Base-by-base conservation (phyloP, 306 rosid genomes). In the Pyrus betulifolia region DNA sequence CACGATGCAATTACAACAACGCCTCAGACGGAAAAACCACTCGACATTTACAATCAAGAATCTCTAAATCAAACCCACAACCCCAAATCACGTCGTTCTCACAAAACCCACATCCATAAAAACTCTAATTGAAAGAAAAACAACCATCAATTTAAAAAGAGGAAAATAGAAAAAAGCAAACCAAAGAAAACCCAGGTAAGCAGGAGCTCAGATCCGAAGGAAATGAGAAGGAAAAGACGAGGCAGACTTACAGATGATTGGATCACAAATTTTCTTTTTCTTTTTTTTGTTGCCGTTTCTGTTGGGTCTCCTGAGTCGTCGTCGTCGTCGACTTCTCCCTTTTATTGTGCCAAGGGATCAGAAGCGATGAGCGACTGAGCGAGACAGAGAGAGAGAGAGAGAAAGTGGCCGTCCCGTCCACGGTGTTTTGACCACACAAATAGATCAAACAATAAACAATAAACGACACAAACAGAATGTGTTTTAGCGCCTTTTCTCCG, bases 121-220 rank as follows among this genome's bases (percentile, higher is more conserved):
- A 38, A 25, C 2, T 15, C 55, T 1, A 49, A 49, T 49, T 15
- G 15, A 46, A 46, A 15, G 8, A 49, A 49, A 49, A 5, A 49
- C 55, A 15, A 15, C 21, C 55, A 59, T 5, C 1, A 35, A 58
- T 5, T 2, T 1, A 35, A 35, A 35, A 42, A 12, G 1, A 35
- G 9, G 19, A 44, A 42, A 30, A 68, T 3, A 9, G 7, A 22
- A 31, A 33, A 25, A 40, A 49, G 1, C 2, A 40, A 17, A 15
- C 13, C 22, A 59, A 21, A 21, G 21, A 49, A 49, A 49, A n/a
- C 15, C 5, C 11, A 65, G 27, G 54, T 54, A 4, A 14, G 44
- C 80, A 57, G 61, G 31, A 44, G 69, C 54, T 38, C 69, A 79
- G 83, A 79, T 79, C 82, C 67, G 74, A 67, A 65, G 35, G n/a